phyloP scores from a whole-genome alignment of 192 early-diverging fungal genomes.

The Lobosporangium transversale region DNA sequence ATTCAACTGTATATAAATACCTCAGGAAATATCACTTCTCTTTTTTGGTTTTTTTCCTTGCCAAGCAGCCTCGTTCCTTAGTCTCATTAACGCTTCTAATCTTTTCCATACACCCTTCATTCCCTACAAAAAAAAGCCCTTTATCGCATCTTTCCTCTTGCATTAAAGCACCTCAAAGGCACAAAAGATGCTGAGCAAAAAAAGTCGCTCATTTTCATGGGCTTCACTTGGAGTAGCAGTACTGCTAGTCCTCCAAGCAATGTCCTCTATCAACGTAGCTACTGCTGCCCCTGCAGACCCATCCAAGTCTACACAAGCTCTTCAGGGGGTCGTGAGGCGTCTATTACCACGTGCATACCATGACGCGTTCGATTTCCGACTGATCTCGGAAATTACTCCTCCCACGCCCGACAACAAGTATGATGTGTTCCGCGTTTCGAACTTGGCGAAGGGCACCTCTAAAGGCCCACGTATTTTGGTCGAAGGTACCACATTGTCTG shows the following conservation, averaged over 20 bases:
- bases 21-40: no score
- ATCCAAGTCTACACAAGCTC: neutral
- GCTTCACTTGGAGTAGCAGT: slow-evolving; percentile 6
- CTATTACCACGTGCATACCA: slow-evolving; percentile 34
- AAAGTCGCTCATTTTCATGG: slow-evolving; percentile 9
- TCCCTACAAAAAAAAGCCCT: no score
- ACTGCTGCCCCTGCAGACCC: neutral
- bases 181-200: slow-evolving; percentile 7
- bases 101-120: no score
- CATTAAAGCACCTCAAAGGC: no score
- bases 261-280: neutral
- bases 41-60: no score
- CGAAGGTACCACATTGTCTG: slow-evolving; percentile 31
- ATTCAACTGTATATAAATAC: no score
- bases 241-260: neutral
- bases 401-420: slow-evolving; percentile 33
- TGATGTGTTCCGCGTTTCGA: slow-evolving; percentile 48
- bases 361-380: slow-evolving; percentile 36
- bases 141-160: no score
- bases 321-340: slow-evolving; percentile 31
- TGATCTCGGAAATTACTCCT: slow-evolving; percentile 18
- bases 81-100: no score
- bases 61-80: no score
- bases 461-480: slow-evolving; percentile 17
- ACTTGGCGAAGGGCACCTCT: slow-evolving; percentile 1